Base-by-base conservation (phyloP, 2,329 filamentous ascomycete genomes). In the Colletotrichum zoysiae region DNA sequence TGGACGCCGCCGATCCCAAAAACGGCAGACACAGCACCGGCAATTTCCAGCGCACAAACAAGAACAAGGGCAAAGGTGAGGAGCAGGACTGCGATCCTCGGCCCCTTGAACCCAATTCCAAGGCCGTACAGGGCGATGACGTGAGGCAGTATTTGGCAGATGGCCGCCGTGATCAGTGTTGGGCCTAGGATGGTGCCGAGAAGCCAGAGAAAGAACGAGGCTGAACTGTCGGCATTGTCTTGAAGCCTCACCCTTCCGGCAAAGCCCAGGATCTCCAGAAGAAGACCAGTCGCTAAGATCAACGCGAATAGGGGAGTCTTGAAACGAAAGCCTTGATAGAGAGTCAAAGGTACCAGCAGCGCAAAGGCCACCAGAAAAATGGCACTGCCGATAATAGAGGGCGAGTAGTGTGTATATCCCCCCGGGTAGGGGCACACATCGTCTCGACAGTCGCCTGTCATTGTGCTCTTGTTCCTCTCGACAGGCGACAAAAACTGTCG, bases 161-260 rank as follows among this genome's bases (percentile, higher is more conserved):
- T 77, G 35, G 85, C 82, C 14, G 80, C 78, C 14, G 81, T 82
- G 73, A 87, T 81, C 50, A 86, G 78, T 2, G 82, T 84, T 20
- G 86, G 84, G 1, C 85, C 86, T 46, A 86, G 76, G 26, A 84
- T 78, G 1, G 85, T 86, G 23, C 86, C 86, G 16, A 86, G 74
- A 42, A 87, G 76, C 67, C 80, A 86, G 5, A 88, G 74, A 14
- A 81, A 77, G 73, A 87, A 86, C 69, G 78, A 81, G 3, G 77
- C 76, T 59, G 79, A 78, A 70, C 77, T 81, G 50, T 78, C 77
- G 11, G 76, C 75, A 38, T 79, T 74, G 9, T 75, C 77, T 53
- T 80, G 79, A 16, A 87, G 80, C 40, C 87, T 75, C 8, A 87
- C 67, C 48, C 84, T 82, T 5, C 84, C 86, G 18, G 82, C 77